Base-by-base conservation (phyloP, 768 basidiomycete species). In the Termitomyces heimii region DNA sequence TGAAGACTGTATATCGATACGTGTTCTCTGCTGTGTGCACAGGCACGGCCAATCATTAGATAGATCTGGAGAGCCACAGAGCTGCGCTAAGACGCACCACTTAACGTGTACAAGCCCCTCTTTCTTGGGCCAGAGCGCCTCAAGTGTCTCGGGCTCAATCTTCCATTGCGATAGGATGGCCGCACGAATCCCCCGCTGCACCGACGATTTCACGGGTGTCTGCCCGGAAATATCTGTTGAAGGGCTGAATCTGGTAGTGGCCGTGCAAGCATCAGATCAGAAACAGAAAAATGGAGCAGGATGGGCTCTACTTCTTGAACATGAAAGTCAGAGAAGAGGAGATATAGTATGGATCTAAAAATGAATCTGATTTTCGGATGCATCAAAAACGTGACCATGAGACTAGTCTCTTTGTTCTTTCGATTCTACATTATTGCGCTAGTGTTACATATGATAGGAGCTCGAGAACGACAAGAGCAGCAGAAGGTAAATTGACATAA, bases 41-140 rank as follows among this genome's bases (percentile, higher is more conserved):
- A 58, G 35, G 37, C 14, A 20, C 32, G 16, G 63, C 62, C 58
- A 54, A 54, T 61, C 59, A 66, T 62, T 29, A 62, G 65, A 53
- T 57, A 55, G 64, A 28, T 37, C 62, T 42, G 53, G 47, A 55
- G 43, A 45, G 51, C 48, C 40, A 59, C 37, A 32, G 37, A n/a
- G 50, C 44, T 53, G 35, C 46, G 55, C 59, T 24, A 26, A 68
- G 44, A 78, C 82, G 62, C 71, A 94, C 96, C 97, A 98, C 78
- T 98, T 98, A 59, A 94, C 92, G 65, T 90, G 88, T 5, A 89
- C 86, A 47, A 98, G 77, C 2, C 87, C 81, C 77, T 98, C 96
- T 79, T 98, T 99, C 89, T 98, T 99, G 3, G 95, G 93, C 97
- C 97, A 99, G 52, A 99, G 82, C 64, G 82, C 82, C 68, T 99